Percentiles rank a stretch among this genome's conserved stretches.
phyloP scores from a whole-genome alignment of 2,329 filamentous ascomycete species.

The Penicillium glabrum region DNA sequence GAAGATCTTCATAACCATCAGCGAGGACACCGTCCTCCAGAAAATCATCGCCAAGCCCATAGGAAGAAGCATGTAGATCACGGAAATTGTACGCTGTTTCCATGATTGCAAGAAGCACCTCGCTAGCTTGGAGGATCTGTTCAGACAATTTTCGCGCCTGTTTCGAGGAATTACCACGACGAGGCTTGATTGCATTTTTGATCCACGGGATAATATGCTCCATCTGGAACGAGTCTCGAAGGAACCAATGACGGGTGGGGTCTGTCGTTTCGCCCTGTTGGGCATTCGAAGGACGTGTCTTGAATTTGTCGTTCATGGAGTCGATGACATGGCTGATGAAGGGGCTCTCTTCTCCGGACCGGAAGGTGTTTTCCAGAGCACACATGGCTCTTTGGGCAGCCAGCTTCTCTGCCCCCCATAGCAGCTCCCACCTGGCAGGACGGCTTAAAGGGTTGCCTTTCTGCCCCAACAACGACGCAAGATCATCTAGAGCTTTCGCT shows the following conservation, averaged over 20 bases:
- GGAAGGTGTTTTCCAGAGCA: slow-evolving; percentile 72
- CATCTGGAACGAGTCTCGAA: slow-evolving; percentile 70
- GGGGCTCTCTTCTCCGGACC: slow-evolving; percentile 54
- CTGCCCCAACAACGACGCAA: slow-evolving; percentile 69
- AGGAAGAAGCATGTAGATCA: slow-evolving; percentile 64
- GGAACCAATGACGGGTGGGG: slow-evolving; percentile 80
- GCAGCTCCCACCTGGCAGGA: slow-evolving; percentile 71
- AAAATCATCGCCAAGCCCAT: slow-evolving; percentile 69
- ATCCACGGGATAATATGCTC: slow-evolving; percentile 78
- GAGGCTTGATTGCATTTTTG: slow-evolving; percentile 71
- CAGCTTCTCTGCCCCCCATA: slow-evolving; percentile 91
- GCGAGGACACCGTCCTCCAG: slow-evolving; percentile 65
- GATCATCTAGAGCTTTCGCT: slow-evolving; percentile 69
- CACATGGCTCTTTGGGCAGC: slow-evolving; percentile 76
- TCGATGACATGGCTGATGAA: slow-evolving; percentile 73
- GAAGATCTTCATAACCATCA: slow-evolving; percentile 66
- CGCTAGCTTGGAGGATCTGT: slow-evolving; percentile 67
- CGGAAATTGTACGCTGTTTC: slow-evolving; percentile 70
- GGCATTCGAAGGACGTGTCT: slow-evolving; percentile 60
- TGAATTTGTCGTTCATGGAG: slow-evolving; percentile 74
- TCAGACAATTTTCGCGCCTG: slow-evolving; percentile 47
- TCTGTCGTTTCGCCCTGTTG: slow-evolving; percentile 73
- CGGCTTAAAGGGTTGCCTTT: slow-evolving; percentile 65
- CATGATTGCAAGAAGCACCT: slow-evolving; percentile 67
- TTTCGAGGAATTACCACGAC: slow-evolving; percentile 63